These are phyloP conservation scores for Basidiobolus meristosporus DNA, from an alignment of 371 early-diverging fungal genomes.

Conservation along the genomic window DNA sequence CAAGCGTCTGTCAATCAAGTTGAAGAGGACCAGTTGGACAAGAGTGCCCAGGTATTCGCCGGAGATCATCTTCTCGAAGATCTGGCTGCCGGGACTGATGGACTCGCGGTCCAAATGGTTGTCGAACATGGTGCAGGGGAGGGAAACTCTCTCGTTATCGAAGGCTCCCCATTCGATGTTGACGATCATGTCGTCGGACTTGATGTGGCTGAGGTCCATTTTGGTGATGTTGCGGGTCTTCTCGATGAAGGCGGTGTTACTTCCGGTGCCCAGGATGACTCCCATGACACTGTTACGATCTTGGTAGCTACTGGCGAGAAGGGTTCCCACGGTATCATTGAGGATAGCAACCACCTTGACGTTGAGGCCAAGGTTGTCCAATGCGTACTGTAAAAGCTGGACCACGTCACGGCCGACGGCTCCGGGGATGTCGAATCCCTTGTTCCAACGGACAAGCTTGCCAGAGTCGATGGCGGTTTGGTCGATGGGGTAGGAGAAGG, in stretches of 20 bases:
- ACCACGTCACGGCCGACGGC: constrained; percentile 69
- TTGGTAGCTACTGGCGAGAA: constrained; percentile 73
- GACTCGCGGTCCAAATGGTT: constrained; percentile 52
- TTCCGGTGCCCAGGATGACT: constrained; percentile 86
- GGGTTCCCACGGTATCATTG: constrained; percentile 88
- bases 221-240: constrained; percentile 49
- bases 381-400: constrained; percentile 51
- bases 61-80: constrained; percentile 84
- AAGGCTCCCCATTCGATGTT: constrained; percentile 81
- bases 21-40: constrained; percentile 48
- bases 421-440: constrained; percentile 62
- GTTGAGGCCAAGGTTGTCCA: constrained; percentile 42
- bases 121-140: constrained; percentile 77
- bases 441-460: constrained; percentile 70
- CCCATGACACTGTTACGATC: constrained; percentile 68
- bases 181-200: constrained; percentile 59
- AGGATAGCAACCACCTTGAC: constrained; percentile 67
- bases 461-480: constrained; percentile 63
- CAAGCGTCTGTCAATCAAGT: constrained; percentile 53
- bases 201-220: constrained; percentile 11
- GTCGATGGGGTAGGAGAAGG: constrained; percentile 61
- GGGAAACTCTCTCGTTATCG: constrained; percentile 47
- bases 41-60: constrained; percentile 85
- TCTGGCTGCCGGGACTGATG: constrained; percentile 51
- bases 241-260: constrained; percentile 87